Percentiles rank a stretch among this genome's conserved stretches.
Evolutionary conservation across 192 early-diverging fungal species (phyloP).

Genomic region (Umbelopsis isabellina): DNA sequence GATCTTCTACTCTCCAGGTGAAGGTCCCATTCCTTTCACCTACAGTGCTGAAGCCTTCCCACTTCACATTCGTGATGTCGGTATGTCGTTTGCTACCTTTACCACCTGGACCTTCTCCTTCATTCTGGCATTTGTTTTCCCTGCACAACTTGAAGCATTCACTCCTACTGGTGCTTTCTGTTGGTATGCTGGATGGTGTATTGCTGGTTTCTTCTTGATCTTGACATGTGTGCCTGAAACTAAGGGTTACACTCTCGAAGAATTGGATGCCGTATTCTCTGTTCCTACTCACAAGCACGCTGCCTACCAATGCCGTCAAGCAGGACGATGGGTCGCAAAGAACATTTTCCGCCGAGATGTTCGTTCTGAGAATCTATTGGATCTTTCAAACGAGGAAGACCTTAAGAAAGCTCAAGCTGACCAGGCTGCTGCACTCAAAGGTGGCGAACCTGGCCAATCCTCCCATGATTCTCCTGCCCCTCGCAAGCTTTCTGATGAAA

Average conservation of each 20-base stretch:
- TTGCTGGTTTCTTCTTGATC: constrained; percentile 60
- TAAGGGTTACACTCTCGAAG: constrained; percentile 68
- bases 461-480: background rate
- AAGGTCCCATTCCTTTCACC: constrained; percentile 23
- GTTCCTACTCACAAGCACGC: constrained; percentile 17
- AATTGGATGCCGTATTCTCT: constrained; percentile 45
- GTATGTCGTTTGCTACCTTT: constrained; percentile 61
- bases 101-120: constrained; percentile 65
- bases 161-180: constrained; percentile 40
- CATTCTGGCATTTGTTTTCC: constrained; percentile 42
- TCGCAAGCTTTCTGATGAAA: background rate
- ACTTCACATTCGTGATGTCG: constrained; percentile 21
- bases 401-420: constrained; percentile 15
- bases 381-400: constrained; percentile 1
- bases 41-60: constrained; percentile 26
- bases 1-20: constrained; percentile 23
- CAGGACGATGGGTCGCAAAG: background rate
- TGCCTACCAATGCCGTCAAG: constrained; percentile 2
- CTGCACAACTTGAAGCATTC: constrained; percentile 42
- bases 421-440: background rate
- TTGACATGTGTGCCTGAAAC: constrained; percentile 77
- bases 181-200: constrained; percentile 21
- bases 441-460: background rate
- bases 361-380: background rate
- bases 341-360: background rate